Percentiles rank a stretch among this genome's conserved stretches.
phyloP scores from a whole-genome alignment of 768 basidiomycete species.

The Cubamyces sp. region DNA sequence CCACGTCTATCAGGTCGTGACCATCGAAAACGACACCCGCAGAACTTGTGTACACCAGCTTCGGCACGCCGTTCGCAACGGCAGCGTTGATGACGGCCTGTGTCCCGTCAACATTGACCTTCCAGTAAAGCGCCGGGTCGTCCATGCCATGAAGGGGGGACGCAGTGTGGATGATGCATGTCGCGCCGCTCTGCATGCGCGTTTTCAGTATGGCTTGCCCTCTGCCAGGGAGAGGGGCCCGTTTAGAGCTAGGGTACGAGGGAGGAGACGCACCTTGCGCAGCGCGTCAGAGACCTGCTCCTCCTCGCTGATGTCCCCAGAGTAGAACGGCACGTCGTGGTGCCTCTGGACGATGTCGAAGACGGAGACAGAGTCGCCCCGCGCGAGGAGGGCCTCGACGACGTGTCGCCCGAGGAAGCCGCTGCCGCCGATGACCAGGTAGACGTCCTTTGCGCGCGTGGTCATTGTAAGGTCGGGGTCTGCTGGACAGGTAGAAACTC shows the following conservation, averaged over 20 bases:
- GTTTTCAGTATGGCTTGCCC: constrained; percentile 4
- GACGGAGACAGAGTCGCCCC: constrained; percentile 80
- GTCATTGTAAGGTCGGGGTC: constrained; percentile 2
- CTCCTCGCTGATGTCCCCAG: constrained; percentile 86
- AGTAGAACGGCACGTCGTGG: constrained; percentile 84
- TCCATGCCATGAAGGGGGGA: constrained; percentile 74
- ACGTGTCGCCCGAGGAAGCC: constrained; percentile 92
- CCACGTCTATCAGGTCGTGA: constrained; percentile 74
- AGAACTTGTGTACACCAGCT: constrained; percentile 94
- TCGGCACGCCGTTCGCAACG: constrained; percentile 67
- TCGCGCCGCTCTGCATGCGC: constrained; percentile 66
- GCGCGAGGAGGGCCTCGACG: constrained; percentile 78
- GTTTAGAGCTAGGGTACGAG: background rate
- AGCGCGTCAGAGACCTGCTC: constrained; percentile 74
- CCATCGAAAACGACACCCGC: constrained; percentile 92
- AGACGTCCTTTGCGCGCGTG: constrained; percentile 53
- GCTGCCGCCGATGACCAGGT: constrained; percentile 92
- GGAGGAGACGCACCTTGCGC: constrained; percentile 55
- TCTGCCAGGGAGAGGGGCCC: background rate
- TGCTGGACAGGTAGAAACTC: too few species aligned
- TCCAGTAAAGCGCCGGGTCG: constrained; percentile 76
- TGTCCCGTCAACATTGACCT: constrained; percentile 94
- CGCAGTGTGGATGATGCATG: constrained; percentile 95
- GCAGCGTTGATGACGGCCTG: constrained; percentile 84
- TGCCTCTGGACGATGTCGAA: constrained; percentile 94